Conservation (phyloP, 192 early-diverging fungal species). For the Linnemannia elongata region DNA sequence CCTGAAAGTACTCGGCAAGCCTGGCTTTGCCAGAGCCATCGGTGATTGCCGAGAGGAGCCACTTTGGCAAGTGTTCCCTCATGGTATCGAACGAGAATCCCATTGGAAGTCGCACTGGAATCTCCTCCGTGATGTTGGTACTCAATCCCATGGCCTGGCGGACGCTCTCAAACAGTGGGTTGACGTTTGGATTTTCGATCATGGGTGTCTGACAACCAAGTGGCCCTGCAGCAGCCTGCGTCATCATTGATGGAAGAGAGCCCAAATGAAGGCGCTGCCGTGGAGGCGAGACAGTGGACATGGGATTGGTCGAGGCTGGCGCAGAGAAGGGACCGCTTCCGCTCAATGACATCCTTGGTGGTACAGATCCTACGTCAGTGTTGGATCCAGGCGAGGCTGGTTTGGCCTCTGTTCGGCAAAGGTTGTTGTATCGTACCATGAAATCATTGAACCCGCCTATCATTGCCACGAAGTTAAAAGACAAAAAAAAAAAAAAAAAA, state of each 20-base stretch:
- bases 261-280: slow-evolving; percentile 45
- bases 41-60: slow-evolving; percentile 23
- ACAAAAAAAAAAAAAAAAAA: background rate
- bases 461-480: slow-evolving; percentile 3
- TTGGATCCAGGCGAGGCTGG: background rate
- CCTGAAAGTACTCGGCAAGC: slow-evolving; percentile 57
- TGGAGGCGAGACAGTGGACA: slow-evolving; percentile 21
- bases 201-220: slow-evolving; percentile 68
- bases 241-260: slow-evolving; percentile 43
- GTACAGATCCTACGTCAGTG: background rate
- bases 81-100: slow-evolving; percentile 46
- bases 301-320: slow-evolving; percentile 2
- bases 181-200: slow-evolving; percentile 69
- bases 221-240: slow-evolving; percentile 54
- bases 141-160: slow-evolving; percentile 71
- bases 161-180: slow-evolving; percentile 73
- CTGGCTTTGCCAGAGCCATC: slow-evolving; percentile 36
- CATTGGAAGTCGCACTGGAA: slow-evolving; percentile 66
- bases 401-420: slow-evolving; percentile 42
- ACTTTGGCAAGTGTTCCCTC: slow-evolving; percentile 32
- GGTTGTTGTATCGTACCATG: slow-evolving; percentile 16
- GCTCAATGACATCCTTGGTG: slow-evolving; percentile 17
- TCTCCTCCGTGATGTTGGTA: slow-evolving; percentile 67
- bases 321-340: background rate
- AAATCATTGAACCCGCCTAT: slow-evolving; percentile 69